Evolutionary conservation across 345 rosid species (phyloP), one percentile per base, ranked within the genome.

Genomic region (Eucalyptus shirleyi): DNA sequence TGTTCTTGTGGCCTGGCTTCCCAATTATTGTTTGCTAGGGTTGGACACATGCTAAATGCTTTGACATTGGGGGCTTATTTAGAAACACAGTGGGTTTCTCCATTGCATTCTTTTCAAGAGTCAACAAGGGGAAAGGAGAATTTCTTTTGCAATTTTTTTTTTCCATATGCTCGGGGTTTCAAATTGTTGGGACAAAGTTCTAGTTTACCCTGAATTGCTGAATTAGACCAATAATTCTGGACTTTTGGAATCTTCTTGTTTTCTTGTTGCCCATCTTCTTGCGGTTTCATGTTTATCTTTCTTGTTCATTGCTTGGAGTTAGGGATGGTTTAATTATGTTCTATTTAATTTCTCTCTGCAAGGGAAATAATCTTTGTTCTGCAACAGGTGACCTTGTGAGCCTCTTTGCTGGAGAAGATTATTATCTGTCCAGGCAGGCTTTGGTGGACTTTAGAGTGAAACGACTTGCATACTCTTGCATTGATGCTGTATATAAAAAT

Each of bases 391-490:
- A 96, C 91, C 67, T 93, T 50, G 92, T 95, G 90, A 90, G 93
- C 93, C 95, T 97, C 87, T 96, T 98, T 92, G 93, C 94, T 50
- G 95, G 97, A 88, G 59, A 59, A 89, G 95, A 95, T 90, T 94
- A 95, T 90, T 94, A 95, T 91, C 88, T 91, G 87, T 86, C 93
- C 42, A 90, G 93, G 87, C 91, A 50, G 89, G 91, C 93, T 92
- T 90, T 95, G 92, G 99, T 94, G 94, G 99, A 94, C 88, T 94
- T 93, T 92, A 96, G 98, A 90, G 96, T 97, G 93, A 95, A 96
- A 92, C 91, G 91, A 89, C 95, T 97, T 59, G 93, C 95, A 81
- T 94, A 95, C 90, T 89, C 92, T 86, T 98, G 98, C 93, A 91
- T 97, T 89, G 95, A 94, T 89, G 98, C 99, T 88, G 90, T 96